Conservation (phyloP, 805 yeast species). For the Hanseniaspora lachancei region DNA sequence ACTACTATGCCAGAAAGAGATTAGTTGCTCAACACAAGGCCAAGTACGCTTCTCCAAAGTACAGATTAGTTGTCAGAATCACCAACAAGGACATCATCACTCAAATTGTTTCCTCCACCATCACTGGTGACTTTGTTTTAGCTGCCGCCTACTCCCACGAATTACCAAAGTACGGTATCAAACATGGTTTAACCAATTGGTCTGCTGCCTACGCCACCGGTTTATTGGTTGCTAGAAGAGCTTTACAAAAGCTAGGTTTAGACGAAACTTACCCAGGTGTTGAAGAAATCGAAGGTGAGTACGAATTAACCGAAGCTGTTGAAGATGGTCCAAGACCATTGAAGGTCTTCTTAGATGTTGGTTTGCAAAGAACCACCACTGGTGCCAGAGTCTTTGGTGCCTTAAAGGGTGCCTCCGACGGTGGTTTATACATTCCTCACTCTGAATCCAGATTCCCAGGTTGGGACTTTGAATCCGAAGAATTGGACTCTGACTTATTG, state of each 20-base stretch:
- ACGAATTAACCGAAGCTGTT: conserved; percentile 94
- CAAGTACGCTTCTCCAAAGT: conserved; percentile 98
- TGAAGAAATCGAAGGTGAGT: conserved; percentile 99
- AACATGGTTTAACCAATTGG: conserved; percentile 99
- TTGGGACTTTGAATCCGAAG: conserved; percentile 98
- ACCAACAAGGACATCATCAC: conserved; percentile 99
- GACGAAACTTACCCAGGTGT: conserved; percentile 98
- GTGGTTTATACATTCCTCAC: conserved; percentile 99
- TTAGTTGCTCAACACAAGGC: conserved; percentile 99
- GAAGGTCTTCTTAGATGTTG: conserved; percentile 98
- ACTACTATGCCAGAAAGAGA: conserved; percentile 99
- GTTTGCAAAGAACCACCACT: conserved; percentile 99
- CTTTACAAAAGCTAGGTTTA: conserved; percentile 90
- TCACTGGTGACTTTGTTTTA: conserved; percentile 91
- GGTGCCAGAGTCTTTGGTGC: conserved; percentile 99
- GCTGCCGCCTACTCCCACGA: conserved; percentile 98
- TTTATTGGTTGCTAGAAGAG: conserved; percentile 97
- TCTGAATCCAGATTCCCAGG: conserved; percentile 99
- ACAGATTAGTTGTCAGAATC: conserved; percentile 99
- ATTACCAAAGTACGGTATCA: conserved; percentile 94
- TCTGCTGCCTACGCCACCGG: conserved; percentile 99
- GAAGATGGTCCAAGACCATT: conserved; percentile 99
- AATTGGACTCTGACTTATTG: conserved; percentile 90
- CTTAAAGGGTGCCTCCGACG: conserved; percentile 99
- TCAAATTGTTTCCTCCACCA: conserved; percentile 91